Evolutionary conservation across 2,329 filamentous ascomycete genomes (phyloP), one percentile per base, ranked within the genome.

Genomic region (Zasmidium angulare): DNA sequence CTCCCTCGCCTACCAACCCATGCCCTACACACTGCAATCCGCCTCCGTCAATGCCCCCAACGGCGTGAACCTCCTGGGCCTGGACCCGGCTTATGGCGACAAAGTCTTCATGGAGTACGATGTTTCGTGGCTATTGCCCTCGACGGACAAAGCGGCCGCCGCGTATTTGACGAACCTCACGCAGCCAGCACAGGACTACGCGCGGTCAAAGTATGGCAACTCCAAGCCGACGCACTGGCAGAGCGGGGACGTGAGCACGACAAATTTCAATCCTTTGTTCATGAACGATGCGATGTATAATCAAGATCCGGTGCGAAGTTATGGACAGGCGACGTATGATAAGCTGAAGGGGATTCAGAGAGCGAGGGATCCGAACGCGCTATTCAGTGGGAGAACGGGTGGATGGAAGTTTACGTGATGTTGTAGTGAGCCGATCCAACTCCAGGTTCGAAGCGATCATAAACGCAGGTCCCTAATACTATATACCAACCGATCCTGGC

Each of bases 201-300:
- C 55, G 4, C 55, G 46, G 53, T n/a, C 36, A 3, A 66, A 62
- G 29, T 68, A 66, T 56, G 56, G 46, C 2, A 59, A 59, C 47
- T 49, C 56, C 6, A 23, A 20, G 40, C 65, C 66, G 21, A 68
- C 65, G 19, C 61, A 67, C 52, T 68, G 66, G 31, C 31, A 60
- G 23, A 59, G 57, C 12, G 66, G 66, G 14, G 54, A 65, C 46
- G 14, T 65, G 29, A 26, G 26, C 2, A 55, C 56, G 24, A 63
- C 51, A 23, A 60, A 59, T 17, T 65, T 59, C 40, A 60, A 63
- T 23, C 66, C 66, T 29, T 22, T 67, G 36, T 68, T 66, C 40
- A 66, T 66, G 63, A 68, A 68, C 58, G 66, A 68, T 64, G 65
- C 61, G 9, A 67, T 67, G 65, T 67, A 59, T 50, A 63, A 66